A percentile compares a stretch with the other conserved stretches of the same genome.
Conservation (phyloP, 257 asterid species). For the Linaria vulgaris region DNA sequence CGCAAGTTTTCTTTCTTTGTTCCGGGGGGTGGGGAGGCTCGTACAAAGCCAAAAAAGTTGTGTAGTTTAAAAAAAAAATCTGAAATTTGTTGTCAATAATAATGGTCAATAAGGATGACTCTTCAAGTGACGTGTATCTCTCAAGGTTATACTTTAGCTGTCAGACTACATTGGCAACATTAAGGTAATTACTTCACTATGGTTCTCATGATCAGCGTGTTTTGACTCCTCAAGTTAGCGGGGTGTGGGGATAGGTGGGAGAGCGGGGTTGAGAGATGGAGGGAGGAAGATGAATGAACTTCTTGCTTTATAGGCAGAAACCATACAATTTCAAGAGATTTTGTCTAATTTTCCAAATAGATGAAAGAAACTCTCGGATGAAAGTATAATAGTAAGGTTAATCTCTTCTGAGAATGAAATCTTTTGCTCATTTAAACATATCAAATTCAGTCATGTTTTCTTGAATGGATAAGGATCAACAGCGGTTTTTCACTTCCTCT, state of each 20-base stretch:
- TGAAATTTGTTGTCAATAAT: background rate
- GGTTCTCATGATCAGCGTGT: background rate
- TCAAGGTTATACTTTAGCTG: background rate
- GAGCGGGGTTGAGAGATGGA: background rate
- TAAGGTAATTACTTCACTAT: background rate
- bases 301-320: background rate
- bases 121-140: background rate
- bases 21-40: background rate
- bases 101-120: background rate
- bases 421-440: constrained; percentile 17
- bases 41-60: no score
- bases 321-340: background rate
- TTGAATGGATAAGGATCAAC: no score
- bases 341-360: background rate
- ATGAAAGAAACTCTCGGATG: background rate
- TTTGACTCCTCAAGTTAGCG: background rate
- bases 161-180: background rate
- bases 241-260: background rate
- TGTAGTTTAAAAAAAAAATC: background rate
- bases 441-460: background rate
- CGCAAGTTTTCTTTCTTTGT: no score
- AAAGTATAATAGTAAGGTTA: background rate
- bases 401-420: background rate
- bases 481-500: no score
- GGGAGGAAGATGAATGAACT: background rate